Base-by-base conservation (phyloP, 2,329 filamentous ascomycete genomes). In the Pseudocercospora eumusae region DNA sequence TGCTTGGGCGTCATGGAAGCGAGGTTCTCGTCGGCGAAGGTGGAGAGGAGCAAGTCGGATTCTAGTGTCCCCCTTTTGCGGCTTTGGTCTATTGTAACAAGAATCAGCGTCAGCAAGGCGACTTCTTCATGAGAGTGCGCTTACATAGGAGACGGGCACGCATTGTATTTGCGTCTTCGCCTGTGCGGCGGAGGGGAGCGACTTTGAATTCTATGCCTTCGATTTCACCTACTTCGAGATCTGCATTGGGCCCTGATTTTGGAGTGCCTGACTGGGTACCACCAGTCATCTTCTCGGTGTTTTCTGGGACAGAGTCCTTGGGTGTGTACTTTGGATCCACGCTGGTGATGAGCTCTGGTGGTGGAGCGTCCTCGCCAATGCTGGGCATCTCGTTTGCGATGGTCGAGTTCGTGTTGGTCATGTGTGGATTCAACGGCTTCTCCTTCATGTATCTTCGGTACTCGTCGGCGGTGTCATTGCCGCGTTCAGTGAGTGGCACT, bases 1-100 rank as follows among this genome's bases (percentile, higher is more conserved):
- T 96, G 90, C 56, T 82, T 77, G 5, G 81, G 77, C 1, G 84
- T 85, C 91, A 99, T 96, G 64, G 80, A 80, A 47, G 83, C 81
- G 21, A 99, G 87, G 77, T 96, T 84, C 59, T 83, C 81, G 68
- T 93, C 86, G 67, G 95, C 95, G 76, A 99, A 99, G 68, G 95
- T 99, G 63, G 92, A 96, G 69, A 98, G 89, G 66, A 99, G 86
- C 59, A 99, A 90, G 77, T 99, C 95, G 66, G 91, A 93, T 77
- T 99, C 95, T 74, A 98, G 88, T 68, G 90, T 98, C 70, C 95
- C 95, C 75, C 95, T 88, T 80, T 99, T 99, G 71, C 95, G 90
- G 77, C 90, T 95, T 80, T 99, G 95, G 81, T 99, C 93, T 97
- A 72, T 59, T 18, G 15, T 13, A 42, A 23, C 27, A 45, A 27